phyloP scores from a whole-genome alignment of 441 rosid species.

The Manihot esculenta region DNA sequence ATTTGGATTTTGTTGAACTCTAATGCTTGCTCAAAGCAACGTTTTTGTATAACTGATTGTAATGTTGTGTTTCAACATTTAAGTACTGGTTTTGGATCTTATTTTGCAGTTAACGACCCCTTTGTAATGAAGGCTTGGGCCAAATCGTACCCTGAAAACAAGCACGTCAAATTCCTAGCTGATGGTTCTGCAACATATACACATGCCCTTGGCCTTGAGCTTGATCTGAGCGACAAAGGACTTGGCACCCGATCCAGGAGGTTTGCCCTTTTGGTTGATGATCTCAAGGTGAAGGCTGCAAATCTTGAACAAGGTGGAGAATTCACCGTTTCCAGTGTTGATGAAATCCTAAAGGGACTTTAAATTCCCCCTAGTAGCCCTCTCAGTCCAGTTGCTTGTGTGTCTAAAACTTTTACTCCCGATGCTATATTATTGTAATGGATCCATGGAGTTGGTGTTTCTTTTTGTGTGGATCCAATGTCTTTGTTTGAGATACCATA shows the following conservation, averaged over 20 bases:
- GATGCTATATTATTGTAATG: neutral
- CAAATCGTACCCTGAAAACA: slow-evolving; percentile 87
- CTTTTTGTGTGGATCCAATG: neutral
- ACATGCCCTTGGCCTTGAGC: slow-evolving; percentile 86
- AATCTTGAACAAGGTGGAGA: slow-evolving; percentile 87
- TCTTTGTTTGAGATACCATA: neutral
- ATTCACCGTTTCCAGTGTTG: slow-evolving; percentile 81
- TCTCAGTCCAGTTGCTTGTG: neutral
- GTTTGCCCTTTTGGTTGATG: slow-evolving; percentile 74
- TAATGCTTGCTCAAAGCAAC: neutral
- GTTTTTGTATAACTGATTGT: too few species aligned
- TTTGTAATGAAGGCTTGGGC: slow-evolving; percentile 98
- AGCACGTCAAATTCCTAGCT: slow-evolving; percentile 80
- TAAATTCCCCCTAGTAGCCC: slow-evolving; percentile 17
- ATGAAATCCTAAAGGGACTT: slow-evolving; percentile 76
- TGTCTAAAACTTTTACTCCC: neutral
- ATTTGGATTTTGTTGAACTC: neutral
- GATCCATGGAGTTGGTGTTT: neutral
- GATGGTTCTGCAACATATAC: slow-evolving; percentile 88
- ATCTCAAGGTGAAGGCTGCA: slow-evolving; percentile 88
- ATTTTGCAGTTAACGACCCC: slow-evolving; percentile 79
- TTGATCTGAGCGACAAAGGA: slow-evolving; percentile 80
- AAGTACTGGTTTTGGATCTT: neutral
- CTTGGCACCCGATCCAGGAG: slow-evolving; percentile 85
- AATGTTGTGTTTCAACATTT: too few species aligned